Base-by-base conservation (phyloP, 78 protist genomes). In the Dictyostelium purpureum region DNA sequence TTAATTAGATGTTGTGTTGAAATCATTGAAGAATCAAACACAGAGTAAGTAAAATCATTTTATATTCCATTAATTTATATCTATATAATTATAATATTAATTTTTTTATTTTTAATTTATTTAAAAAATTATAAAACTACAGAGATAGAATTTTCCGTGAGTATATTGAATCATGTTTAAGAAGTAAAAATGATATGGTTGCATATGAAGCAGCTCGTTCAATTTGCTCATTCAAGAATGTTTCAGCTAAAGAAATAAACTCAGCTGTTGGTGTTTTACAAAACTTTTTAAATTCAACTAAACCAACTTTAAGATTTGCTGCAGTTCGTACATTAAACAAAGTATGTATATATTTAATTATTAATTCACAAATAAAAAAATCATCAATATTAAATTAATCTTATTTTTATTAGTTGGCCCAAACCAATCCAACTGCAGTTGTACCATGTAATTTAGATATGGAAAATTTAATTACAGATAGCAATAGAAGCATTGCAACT, bases 131-230 rank as follows among this genome's bases (percentile, higher is more conserved):
- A 61, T 18, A 26, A 26, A 31, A 18, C 38, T 54, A 31, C 45
- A 91, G 95, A 26, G 95, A 92, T 59, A 42, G 80, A 56, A 54
- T 73, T 56, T 69, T 75, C 65, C 88, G 35, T 77, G 92, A 93
- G 10, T 98, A 76, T 66, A 92, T 98, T 67, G 98, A 97, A 81
- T 6, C 43, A 38, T 88, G 96, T 70, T 76, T 98, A 61, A 95
- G 98, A 49, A 91, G 97, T 87, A 82, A 90, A 79, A 88, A 80
- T 61, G 99, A 98, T 61, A 97, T 98, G 97, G 99, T 99, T 28
- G 93, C 98, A 24, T 95, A 93, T 74, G 99, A 99, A 91, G 99
- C 99, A 21, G 99, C 99, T 2, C 88, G 96, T 40, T 97, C 99
- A 16, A 96, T 99, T 77, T 97, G 99, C 80, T 18, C 79, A 24